These are phyloP conservation scores for Huntiella decipiens DNA, from an alignment of 2,329 filamentous ascomycete species.

Conservation along the genomic window DNA sequence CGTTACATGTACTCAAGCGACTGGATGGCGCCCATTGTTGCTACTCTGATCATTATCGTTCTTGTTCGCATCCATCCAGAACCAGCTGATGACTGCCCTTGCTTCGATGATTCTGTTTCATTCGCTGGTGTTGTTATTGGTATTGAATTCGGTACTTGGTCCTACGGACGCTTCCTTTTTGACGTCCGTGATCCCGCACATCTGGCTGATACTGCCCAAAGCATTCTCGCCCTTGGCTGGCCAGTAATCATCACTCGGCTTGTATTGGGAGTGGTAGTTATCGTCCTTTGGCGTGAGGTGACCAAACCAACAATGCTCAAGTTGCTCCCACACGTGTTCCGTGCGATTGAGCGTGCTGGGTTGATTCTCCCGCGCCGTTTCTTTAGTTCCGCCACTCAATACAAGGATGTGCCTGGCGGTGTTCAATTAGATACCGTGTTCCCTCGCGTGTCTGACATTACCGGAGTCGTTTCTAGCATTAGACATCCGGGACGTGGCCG, in stretches of 20 bases:
- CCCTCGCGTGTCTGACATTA: constrained; percentile 73
- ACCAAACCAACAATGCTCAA: constrained; percentile 73
- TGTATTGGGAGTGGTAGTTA: constrained; percentile 58
- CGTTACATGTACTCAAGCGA: constrained; percentile 47
- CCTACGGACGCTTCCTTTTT: constrained; percentile 6
- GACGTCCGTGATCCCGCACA: constrained; percentile 39
- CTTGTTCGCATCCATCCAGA: constrained; percentile 84
- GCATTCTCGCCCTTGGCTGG: constrained; percentile 47
- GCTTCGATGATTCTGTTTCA: constrained; percentile 87
- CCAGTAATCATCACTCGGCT: constrained; percentile 46
- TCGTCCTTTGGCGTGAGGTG: constrained; percentile 77
- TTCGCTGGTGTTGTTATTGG: constrained; percentile 86
- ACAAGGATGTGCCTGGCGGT: constrained; percentile 57
- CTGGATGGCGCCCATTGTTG: constrained; percentile 43
- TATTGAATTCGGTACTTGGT: constrained; percentile 62
- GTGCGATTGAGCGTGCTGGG: constrained; percentile 61
- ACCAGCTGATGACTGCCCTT: constrained; percentile 89
- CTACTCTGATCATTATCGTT: constrained; percentile 47
- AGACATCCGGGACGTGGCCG: constrained; percentile 57
- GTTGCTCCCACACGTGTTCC: constrained; percentile 67
- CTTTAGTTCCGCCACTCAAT: constrained; percentile 79
- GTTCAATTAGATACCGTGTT: constrained; percentile 66
- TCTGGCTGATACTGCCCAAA: constrained; percentile 24
- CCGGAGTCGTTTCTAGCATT: constrained; percentile 62
- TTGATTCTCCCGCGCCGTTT: constrained; percentile 71